Conservation (phyloP, 495 filamentous ascomycete species). For the Aspergillus homomorphus region DNA sequence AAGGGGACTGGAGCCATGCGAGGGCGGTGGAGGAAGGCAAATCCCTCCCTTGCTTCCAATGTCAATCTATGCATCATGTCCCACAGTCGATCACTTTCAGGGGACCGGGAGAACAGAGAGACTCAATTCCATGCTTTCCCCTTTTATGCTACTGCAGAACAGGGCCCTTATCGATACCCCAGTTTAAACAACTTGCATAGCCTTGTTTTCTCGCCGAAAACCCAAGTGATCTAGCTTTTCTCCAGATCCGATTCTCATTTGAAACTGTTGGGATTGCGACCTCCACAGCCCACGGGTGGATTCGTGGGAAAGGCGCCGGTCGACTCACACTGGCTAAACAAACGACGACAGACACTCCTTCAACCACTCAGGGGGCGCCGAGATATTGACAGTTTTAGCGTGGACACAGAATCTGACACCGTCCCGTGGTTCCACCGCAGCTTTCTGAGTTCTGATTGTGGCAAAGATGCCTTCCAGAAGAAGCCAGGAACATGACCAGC, state of each 20-base stretch:
- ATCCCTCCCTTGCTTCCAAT: not conserved
- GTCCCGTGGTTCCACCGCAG: not conserved
- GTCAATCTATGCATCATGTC: not conserved
- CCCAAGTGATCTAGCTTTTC: not conserved
- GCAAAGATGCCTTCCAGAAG: not conserved
- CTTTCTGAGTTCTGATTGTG: not conserved
- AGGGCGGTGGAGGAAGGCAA: not conserved
- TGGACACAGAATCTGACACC: not conserved
- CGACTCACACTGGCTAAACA: not conserved
- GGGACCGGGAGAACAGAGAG: not conserved
- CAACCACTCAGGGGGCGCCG: not conserved
- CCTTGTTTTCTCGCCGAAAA: not conserved
- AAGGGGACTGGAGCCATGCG: not conserved
- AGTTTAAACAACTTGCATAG: not conserved
- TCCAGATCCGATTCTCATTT: not conserved
- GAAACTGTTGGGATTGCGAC: not conserved
- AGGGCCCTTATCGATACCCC: not conserved
- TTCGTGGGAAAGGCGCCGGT: not conserved
- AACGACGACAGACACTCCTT: not conserved
- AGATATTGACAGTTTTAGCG: not conserved
- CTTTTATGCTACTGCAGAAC: not conserved
- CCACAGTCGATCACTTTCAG: not conserved
- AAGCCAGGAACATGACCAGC: not conserved
- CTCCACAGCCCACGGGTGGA: not conserved
- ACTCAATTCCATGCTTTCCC: no score